A percentile compares a stretch with the other conserved stretches of the same genome.
Conservation (phyloP, 495 filamentous ascomycete species). For the Lasiosphaeria ovina region DNA sequence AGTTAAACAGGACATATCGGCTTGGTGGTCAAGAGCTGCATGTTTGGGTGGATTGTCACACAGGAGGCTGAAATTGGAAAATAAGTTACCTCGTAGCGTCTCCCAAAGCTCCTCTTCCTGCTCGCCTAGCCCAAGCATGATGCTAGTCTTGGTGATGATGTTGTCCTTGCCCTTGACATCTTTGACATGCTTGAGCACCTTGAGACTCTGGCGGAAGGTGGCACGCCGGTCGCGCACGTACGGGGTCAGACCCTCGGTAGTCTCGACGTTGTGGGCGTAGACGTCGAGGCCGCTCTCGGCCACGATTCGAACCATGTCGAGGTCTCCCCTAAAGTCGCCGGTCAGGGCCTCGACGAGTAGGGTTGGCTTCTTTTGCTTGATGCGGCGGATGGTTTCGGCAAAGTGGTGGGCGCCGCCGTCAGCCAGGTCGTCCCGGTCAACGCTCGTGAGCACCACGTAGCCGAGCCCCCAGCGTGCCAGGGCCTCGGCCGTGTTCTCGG, state of each 20-base stretch:
- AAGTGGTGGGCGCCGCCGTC: slow-evolving; percentile 91
- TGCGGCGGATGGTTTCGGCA: slow-evolving; percentile 89
- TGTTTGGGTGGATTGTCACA: neutral
- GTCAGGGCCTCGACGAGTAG: slow-evolving; percentile 96
- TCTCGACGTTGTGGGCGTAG: slow-evolving; percentile 97
- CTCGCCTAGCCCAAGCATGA: slow-evolving; percentile 96
- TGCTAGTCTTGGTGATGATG: slow-evolving; percentile 93
- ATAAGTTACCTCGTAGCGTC: slow-evolving; percentile 60
- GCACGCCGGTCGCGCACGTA: slow-evolving; percentile 87
- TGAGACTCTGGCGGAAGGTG: slow-evolving; percentile 80
- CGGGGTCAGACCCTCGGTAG: slow-evolving; percentile 85
- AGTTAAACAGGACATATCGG: neutral
- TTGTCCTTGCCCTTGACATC: slow-evolving; percentile 56
- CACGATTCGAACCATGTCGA: slow-evolving; percentile 78
- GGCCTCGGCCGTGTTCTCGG: slow-evolving; percentile 94
- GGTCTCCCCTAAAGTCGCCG: slow-evolving; percentile 79
- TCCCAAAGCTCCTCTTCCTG: slow-evolving; percentile 85
- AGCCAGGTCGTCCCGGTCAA: slow-evolving; percentile 86
- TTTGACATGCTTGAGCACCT: slow-evolving; percentile 81
- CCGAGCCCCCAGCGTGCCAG: slow-evolving; percentile 89
- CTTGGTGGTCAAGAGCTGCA: neutral
- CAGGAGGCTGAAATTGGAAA: too few relatives aligned
- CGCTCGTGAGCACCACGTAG: slow-evolving; percentile 90
- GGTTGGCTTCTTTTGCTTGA: slow-evolving; percentile 81
- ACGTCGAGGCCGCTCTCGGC: slow-evolving; percentile 89